phyloP scores from a whole-genome alignment of 169 alveolate genomes.

The Hepatocystis sp. region DNA sequence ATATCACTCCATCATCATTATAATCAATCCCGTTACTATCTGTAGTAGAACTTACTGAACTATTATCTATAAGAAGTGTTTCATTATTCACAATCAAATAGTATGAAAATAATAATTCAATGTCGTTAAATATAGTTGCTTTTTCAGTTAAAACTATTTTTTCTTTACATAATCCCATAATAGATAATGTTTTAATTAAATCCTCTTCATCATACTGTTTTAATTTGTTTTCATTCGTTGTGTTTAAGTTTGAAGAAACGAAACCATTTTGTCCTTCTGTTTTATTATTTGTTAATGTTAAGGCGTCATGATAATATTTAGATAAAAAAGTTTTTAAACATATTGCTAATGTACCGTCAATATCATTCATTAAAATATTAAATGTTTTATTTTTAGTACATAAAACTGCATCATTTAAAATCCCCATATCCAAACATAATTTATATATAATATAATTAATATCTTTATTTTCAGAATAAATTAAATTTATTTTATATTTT shows the following conservation, averaged over 20 bases:
- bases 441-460: constrained; percentile 53
- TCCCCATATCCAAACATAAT: constrained; percentile 45
- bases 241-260: background rate
- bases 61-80: no score
- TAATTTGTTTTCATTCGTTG: background rate
- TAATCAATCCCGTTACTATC: background rate
- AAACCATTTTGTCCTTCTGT: no score
- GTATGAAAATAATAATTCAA: constrained; percentile 41
- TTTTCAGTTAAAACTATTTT: constrained; percentile 45
- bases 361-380: constrained; percentile 53
- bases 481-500: constrained; percentile 62
- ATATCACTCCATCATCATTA: constrained; percentile 54
- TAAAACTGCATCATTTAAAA: constrained; percentile 60
- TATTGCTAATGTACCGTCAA: constrained; percentile 70
- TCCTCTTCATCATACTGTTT: constrained; percentile 5
- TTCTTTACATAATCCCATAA: constrained; percentile 70
- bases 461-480: constrained; percentile 70
- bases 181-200: constrained; percentile 47
- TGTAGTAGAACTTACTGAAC: no score
- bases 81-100: constrained; percentile 44
- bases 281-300: no score
- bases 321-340: constrained; percentile 55
- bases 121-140: constrained; percentile 51
- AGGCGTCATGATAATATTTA: constrained; percentile 11
- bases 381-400: constrained; percentile 68